Conservation (phyloP, 2,329 filamentous ascomycete genomes). For the Sporothrix sp. region DNA sequence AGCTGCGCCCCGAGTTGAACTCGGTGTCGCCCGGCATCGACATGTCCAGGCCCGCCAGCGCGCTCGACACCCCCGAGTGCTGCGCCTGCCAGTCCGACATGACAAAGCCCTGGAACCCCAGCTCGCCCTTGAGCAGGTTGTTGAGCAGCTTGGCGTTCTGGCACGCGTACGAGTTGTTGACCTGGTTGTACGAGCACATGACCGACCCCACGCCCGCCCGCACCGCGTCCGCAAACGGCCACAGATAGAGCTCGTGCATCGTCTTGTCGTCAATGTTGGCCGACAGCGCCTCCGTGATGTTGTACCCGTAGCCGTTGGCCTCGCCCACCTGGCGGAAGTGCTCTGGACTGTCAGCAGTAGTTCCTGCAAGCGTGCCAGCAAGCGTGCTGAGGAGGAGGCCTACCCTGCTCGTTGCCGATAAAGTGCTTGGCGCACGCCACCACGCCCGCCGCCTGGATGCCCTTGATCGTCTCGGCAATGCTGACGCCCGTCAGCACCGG, state of each 20-base stretch:
- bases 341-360: slow-evolving; percentile 32
- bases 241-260: slow-evolving; percentile 53
- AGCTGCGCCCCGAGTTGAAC: slow-evolving; percentile 52
- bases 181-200: slow-evolving; percentile 50
- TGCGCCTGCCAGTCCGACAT: slow-evolving; percentile 54
- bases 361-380: not conserved
- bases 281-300: slow-evolving; percentile 48
- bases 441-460: slow-evolving; percentile 69
- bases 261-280: slow-evolving; percentile 50
- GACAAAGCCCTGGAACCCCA: slow-evolving; percentile 58
- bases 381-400: not conserved
- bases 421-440: slow-evolving; percentile 71
- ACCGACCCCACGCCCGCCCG: slow-evolving; percentile 41
- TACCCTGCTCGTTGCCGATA: slow-evolving; percentile 57
- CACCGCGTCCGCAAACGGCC: slow-evolving; percentile 55
- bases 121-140: slow-evolving; percentile 52
- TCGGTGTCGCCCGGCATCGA: slow-evolving; percentile 55
- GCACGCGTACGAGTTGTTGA: slow-evolving; percentile 58
- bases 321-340: slow-evolving; percentile 58
- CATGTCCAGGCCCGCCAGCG: slow-evolving; percentile 73
- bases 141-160: slow-evolving; percentile 57
- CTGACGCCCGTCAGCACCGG: slow-evolving; percentile 63
- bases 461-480: slow-evolving; percentile 64
- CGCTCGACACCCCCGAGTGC: slow-evolving; percentile 55
- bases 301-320: slow-evolving; percentile 49